Base-by-base conservation (phyloP, 352 stramenopile species). In the Globisporangium alternatum region DNA sequence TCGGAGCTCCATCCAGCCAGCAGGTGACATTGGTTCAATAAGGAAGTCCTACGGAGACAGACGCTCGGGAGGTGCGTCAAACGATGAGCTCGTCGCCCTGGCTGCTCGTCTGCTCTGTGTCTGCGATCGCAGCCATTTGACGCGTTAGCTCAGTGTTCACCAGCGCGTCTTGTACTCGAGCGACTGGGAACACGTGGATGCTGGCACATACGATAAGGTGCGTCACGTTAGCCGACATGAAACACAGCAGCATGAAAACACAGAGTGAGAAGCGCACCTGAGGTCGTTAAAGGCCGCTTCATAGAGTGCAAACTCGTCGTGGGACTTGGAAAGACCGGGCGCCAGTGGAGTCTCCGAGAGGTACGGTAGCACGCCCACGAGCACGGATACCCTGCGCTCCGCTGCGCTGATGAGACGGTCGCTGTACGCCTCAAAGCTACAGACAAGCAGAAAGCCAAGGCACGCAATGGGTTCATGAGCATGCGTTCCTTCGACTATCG, bases 221-320 rank as follows among this genome's bases (percentile, higher is more conserved):
- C 12, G 45, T 41, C 8, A 12, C n/a, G 33, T 44, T 48, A 54
- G 41, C 41, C 17, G 41, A 30, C 21, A 28, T 31, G 10, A 17
- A 17, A 37, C 4, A 33, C 21, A 22, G 25, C 25, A 22, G 28
- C 15, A 35, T 21, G 3, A 12, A 7, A 28, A 30, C 4, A 19
- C 48, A 15, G 22, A 52, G 39, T 37, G 19, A 37, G 22, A 56
- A 44, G 12, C 7, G 25, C 31, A 85, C 77, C 77, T 85, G 56
- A 77, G 64, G 69, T 95, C 86, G 69, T 92, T 91, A 51, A 95
- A 95, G 2, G 86, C 83, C 1, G 86, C 75, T 60, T 93, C 86
- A 57, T 90, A 91, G 13, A 78, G 68, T 4, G 63, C 33, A 31
- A 86, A 90, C 17, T 91, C 79, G 28, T 80, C 69, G 62, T 90